Conservation (phyloP, 768 basidiomycete species). For the Mycena crocata region DNA sequence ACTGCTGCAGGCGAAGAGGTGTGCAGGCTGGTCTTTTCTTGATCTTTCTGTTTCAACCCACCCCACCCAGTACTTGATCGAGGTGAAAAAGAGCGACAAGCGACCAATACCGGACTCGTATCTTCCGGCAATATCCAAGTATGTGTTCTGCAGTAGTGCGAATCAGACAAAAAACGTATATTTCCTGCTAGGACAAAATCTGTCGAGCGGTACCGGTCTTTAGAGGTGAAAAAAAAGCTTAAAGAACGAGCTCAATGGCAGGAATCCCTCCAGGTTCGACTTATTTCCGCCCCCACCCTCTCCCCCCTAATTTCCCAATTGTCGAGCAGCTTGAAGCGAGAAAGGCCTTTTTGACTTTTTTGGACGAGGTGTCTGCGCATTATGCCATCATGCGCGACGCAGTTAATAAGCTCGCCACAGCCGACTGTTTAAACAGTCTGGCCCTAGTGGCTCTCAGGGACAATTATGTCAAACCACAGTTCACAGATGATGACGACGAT, state of each 20-base stretch:
- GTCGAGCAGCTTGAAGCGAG: conserved; percentile 64
- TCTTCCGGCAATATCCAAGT: conserved; percentile 74
- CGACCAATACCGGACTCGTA: conserved; percentile 66
- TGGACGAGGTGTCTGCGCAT: conserved; percentile 73
- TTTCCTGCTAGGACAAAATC: conserved; percentile 70
- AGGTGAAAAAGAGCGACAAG: conserved; percentile 72
- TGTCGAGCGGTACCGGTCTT: conserved; percentile 80
- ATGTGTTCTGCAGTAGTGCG: conserved; percentile 8
- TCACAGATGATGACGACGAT: conserved; percentile 66
- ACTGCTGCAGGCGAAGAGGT: conserved; percentile 80
- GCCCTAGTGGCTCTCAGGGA: conserved; percentile 81
- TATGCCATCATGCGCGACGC: conserved; percentile 80
- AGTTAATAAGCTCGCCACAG: conserved; percentile 83
- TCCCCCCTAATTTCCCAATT: neutral
- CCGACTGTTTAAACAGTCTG: conserved; percentile 90
- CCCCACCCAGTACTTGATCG: conserved; percentile 75
- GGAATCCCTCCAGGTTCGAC: conserved; percentile 70
- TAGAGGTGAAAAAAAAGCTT: conserved; percentile 68
- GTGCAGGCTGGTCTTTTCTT: conserved; percentile 23
- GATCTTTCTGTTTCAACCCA: conserved; percentile 11
- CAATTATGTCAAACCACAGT: conserved; percentile 83
- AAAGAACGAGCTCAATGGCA: conserved; percentile 80
- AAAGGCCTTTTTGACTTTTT: conserved; percentile 74
- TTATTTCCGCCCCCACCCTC: neutral
- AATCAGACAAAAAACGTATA: conserved; percentile 11